Base-by-base conservation (phyloP, 2,329 filamentous ascomycete species). In the Neofusicoccum sp. region DNA sequence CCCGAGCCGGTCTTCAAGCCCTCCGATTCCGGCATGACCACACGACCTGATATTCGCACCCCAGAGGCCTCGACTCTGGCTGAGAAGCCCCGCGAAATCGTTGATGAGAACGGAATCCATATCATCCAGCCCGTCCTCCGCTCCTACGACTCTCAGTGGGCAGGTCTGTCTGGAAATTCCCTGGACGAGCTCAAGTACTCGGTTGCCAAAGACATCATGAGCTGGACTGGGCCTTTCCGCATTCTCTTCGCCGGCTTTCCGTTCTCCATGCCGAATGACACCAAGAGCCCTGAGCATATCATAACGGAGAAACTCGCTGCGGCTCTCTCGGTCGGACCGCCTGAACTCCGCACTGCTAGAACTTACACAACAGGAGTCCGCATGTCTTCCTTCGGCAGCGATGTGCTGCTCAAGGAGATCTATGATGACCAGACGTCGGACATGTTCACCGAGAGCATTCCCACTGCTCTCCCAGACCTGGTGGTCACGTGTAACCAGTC, bases 361-460 rank as follows among this genome's bases (percentile, higher is more conserved):
- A 45, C 54, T 22, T 45, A 16, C n/a, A 45, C 54, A 5, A 44
- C 54, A 56, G 71, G 75, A 68, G 72, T 76, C 22, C 70, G 69
- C 59, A 71, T 74, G 31, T 56, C 65, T 39, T 50, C 54, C 39
- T 60, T 60, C 8, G 59, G 59, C n/a, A 44, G 61, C 41, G 34
- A 56, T 11, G 49, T 58, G n/a, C 12, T 58, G 39, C 6, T 58
- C 41, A 58, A 58, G 31, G 54, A 58, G 54, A 58, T 58, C 31
- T 33, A 58, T n/a, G 54, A 58, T 36, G 54, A 37, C 41, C 39
- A 45, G 14, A 22, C n/a, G 16, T 45, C 54, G 28, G 41, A 58
- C 54, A 58, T 47, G 54, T 44, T 45, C 54, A 44, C 54, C 31
- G 12, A 45, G n/a, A 58, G 41, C 31, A 45, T 45, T 28, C 54